These are phyloP conservation scores for Centrapalus pauciflorus DNA, from an alignment of 129 eudicot species.

Conservation along the genomic window DNA sequence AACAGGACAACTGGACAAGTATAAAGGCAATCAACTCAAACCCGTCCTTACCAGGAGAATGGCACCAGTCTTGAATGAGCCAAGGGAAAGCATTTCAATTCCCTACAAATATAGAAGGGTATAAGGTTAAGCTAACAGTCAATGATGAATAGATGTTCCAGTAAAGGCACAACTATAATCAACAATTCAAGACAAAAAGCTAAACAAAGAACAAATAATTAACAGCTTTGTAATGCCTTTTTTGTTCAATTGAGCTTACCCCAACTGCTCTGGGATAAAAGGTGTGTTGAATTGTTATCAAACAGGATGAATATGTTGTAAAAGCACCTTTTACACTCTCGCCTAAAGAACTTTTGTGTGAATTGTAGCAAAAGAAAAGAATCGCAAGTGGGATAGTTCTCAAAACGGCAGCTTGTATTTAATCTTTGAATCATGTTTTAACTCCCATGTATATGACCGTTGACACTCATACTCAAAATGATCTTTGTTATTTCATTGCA, in stretches of 20 bases:
- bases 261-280: too few relatives aligned
- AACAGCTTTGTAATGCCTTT: too few relatives aligned
- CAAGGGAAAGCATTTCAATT: constrained; percentile 98
- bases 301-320: too few relatives aligned
- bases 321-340: background rate
- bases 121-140: background rate
- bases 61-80: constrained; percentile 96
- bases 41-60: constrained; percentile 77
- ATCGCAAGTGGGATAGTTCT: too few relatives aligned
- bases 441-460: background rate
- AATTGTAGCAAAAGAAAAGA: background rate
- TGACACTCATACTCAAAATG: background rate
- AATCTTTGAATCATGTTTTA: background rate
- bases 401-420: too few relatives aligned
- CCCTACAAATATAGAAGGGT: constrained; percentile 46
- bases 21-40: background rate
- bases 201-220: background rate
- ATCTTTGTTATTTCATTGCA: background rate
- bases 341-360: background rate
- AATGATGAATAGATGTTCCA: background rate
- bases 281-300: background rate
- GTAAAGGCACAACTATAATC: background rate
- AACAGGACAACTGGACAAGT: background rate
- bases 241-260: too few relatives aligned
- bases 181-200: background rate